Evolutionary conservation across 352 stramenopile genomes (phyloP).

Genomic region (Peronosclerospora sorghi): DNA sequence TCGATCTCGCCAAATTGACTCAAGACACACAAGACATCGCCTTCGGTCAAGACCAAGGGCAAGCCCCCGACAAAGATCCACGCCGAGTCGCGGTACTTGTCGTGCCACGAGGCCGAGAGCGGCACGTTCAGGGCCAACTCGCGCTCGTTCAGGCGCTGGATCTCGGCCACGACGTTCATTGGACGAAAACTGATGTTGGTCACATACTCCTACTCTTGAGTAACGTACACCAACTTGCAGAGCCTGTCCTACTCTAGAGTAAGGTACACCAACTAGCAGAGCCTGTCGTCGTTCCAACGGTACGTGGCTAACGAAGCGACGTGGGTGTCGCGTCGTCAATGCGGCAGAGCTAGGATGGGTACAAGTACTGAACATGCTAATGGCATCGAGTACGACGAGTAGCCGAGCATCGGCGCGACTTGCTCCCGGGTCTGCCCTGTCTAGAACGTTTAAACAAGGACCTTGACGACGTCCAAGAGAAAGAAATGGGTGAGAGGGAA

Average conservation of each 20-base stretch:
- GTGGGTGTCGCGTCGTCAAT: not conserved
- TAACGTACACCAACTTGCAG: too few species aligned
- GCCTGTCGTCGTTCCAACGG: too few species aligned
- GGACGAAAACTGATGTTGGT: too few species aligned
- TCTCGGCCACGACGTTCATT: slow-evolving; percentile 75
- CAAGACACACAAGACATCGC: slow-evolving; percentile 90
- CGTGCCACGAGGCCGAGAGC: slow-evolving; percentile 63
- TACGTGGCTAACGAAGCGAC: not conserved
- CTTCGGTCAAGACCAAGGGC: slow-evolving; percentile 89
- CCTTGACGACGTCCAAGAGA: slow-evolving; percentile 26
- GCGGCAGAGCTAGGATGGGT: slow-evolving; percentile 50
- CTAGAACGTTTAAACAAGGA: slow-evolving; percentile 37
- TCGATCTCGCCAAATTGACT: slow-evolving; percentile 86
- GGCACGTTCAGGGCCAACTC: slow-evolving; percentile 66
- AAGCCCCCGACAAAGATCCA: slow-evolving; percentile 96
- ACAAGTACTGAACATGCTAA: slow-evolving; percentile 39
- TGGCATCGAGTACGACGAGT: slow-evolving; percentile 57
- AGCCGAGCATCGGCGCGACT: slow-evolving; percentile 20
- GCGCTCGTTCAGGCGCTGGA: slow-evolving; percentile 73
- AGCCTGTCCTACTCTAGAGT: too few species aligned
- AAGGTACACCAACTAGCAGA: too few species aligned
- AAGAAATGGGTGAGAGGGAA: slow-evolving; percentile 41
- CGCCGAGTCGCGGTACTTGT: slow-evolving; percentile 88
- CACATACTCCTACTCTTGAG: too few species aligned
- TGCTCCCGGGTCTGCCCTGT: slow-evolving; percentile 40